Percentiles rank a stretch among this genome's conserved stretches.
Evolutionary conservation across 768 basidiomycete genomes (phyloP).

Genomic region (Termitomyces sp.): DNA sequence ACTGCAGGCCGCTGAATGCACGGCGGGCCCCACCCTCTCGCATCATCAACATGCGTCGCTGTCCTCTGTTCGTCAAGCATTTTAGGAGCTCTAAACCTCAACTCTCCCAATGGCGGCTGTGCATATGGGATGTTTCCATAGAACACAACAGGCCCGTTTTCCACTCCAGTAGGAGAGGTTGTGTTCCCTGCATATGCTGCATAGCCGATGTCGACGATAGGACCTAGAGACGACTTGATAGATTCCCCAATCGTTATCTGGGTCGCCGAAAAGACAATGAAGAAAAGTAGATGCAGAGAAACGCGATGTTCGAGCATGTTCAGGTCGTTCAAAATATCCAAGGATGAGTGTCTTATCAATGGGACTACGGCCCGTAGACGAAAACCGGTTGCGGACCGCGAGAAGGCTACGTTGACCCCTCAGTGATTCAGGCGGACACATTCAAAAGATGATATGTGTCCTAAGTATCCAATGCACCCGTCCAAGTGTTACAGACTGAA

Average conservation of each 20-base stretch:
- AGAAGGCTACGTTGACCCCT: background rate
- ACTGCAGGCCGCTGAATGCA: constrained; percentile 43
- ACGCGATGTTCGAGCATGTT: background rate
- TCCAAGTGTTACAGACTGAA: background rate
- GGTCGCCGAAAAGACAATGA: background rate
- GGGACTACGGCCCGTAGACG: background rate
- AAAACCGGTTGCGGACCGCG: background rate
- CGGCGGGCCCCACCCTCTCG: constrained; percentile 37
- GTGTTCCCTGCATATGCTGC: constrained; percentile 35
- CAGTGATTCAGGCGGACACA: too few relatives aligned
- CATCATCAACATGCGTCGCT: constrained; percentile 28
- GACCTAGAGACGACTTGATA: constrained; percentile 19
- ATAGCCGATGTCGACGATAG: constrained; percentile 37
- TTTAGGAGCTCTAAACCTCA: constrained; percentile 34
- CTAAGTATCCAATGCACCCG: background rate
- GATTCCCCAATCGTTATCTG: background rate
- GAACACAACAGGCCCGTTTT: constrained; percentile 33
- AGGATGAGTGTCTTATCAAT: background rate
- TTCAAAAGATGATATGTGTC: background rate
- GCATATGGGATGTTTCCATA: constrained; percentile 39
- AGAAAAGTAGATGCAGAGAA: background rate
- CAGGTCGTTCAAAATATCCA: too few relatives aligned
- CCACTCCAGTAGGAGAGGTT: constrained; percentile 30
- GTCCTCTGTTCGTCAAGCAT: constrained; percentile 26
- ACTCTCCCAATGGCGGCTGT: constrained; percentile 33